Base-by-base conservation (phyloP, 2,329 filamentous ascomycete genomes). In the Fusarium xyrophilum region DNA sequence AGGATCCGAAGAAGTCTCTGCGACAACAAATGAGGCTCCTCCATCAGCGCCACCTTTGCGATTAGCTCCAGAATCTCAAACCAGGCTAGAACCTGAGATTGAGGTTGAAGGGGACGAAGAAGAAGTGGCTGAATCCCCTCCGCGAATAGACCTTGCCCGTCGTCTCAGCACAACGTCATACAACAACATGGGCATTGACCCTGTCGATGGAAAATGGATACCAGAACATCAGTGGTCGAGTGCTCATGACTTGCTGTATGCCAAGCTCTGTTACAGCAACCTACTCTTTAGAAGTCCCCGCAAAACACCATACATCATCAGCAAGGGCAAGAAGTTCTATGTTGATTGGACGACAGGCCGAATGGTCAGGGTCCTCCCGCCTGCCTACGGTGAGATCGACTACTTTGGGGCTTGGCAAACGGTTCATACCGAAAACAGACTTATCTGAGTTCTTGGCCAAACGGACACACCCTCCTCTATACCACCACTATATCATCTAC, bases 211-310 rank as follows among this genome's bases (percentile, higher is more conserved):
- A 39, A 88, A 88, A 74, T 88, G 86, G 86, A 78, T 81, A 48
- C 86, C 86, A 4, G 79, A 82, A 60, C 85, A 87, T 70, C 77
- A 80, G 53, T 88, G 86, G 86, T 84, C 84, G 9, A 77, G 78
- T 44, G 82, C 82, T 35, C 86, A 88, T 75, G 86, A 88, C 69
- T 80, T 87, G 76, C 78, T 87, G 30, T 88, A 88, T 63, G 86
- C 86, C 53, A 86, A 85, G 75, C 79, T 87, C 13, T 88, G 86
- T 76, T 87, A 87, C 75, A 83, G 84, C n/a, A 84, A 86, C 51
- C 78, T 88, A 13, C 79, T 87, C 27, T 86, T 85, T 74, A 81
- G 84, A 59, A 85, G 83, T 61, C 86, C 86, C 27, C 80, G 86
- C 54, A 88, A 88, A 74, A 85, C 82, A 63, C 85, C 86, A 71